Conservation (phyloP, 2,329 filamentous ascomycete species). For the Colletotrichum sidae region DNA sequence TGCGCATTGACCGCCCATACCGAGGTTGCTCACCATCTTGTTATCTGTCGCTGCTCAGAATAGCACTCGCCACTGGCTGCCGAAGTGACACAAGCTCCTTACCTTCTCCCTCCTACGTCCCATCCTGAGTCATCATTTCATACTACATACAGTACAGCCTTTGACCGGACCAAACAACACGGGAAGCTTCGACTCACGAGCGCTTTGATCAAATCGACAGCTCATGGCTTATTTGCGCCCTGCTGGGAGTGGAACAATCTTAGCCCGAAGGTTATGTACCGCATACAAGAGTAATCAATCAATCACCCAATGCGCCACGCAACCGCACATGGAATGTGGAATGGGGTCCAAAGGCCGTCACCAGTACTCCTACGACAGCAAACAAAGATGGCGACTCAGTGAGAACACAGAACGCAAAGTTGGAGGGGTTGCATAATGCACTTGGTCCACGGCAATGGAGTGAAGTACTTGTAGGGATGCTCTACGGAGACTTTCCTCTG, state of each 20-base stretch:
- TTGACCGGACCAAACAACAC: slow-evolving; percentile 13
- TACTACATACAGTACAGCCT: not conserved
- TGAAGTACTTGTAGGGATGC: slow-evolving; percentile 17
- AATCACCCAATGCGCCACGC: slow-evolving; percentile 25
- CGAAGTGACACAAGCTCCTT: slow-evolving; percentile 9
- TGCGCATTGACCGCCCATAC: slow-evolving; percentile 15
- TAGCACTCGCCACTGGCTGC: slow-evolving; percentile 27
- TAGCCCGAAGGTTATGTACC: too few relatives aligned
- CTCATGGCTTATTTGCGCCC: too few relatives aligned
- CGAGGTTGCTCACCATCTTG: slow-evolving; percentile 22
- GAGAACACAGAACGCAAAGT: not conserved
- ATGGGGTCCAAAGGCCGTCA: slow-evolving; percentile 9
- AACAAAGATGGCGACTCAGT: slow-evolving; percentile 17
- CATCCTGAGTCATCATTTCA: slow-evolving; percentile 22
- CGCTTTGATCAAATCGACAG: not conserved
- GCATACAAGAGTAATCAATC: not conserved
- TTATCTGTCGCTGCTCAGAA: slow-evolving; percentile 14
- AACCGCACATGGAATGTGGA: not conserved
- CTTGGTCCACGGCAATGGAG: slow-evolving; percentile 25
- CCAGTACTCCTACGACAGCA: slow-evolving; percentile 16
- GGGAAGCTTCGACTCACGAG: slow-evolving; percentile 11
- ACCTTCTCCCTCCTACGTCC: slow-evolving; percentile 14
- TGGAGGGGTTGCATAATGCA: slow-evolving; percentile 10
- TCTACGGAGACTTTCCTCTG: slow-evolving; percentile 33
- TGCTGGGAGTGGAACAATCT: too few relatives aligned